Evolutionary conservation across 2,329 filamentous ascomycete genomes (phyloP), one percentile per base, ranked within the genome.

Genomic region (Xylaria sp.): DNA sequence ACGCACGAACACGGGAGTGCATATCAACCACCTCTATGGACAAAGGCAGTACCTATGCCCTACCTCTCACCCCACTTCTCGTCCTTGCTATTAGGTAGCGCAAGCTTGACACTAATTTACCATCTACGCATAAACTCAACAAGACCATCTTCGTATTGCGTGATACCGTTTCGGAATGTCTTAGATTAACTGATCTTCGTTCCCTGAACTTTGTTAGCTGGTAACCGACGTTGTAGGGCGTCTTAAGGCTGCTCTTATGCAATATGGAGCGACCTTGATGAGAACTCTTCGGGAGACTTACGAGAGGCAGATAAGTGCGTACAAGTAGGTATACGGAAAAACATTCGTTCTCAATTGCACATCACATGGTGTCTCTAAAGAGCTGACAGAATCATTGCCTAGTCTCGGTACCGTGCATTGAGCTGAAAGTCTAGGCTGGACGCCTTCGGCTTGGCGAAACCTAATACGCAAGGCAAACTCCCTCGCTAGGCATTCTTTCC

Each of bases 341-440:
- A 5, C 28, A 31, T 31, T 31, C 45, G 45, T 47, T 47, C 40
- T 31, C 45, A 11, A 17, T 47, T 15, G 21, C 21, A 45, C 28
- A 31, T 31, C 28, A 31, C 8, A 47, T 31, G 23, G 43, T n/a
- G 5, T 47, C 45, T 4, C 7, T 3, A 17, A 28, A 31, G 31
- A 25, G 45, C 23, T 47, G 45, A 47, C 23, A 31, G n/a, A 12
- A 47, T 11, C 3, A 9, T 21, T 28, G 19, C 38, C 45, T 15
- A 40, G 35, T 40, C 38, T 31, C 12, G 45, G 46, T n/a, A 42
- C 47, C 17, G 58, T 63, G 59, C 63, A 51, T 65, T 15, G 14
- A 65, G 63, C 63, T 65, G 63, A 64, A 58, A 51, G 53, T 66
- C 63, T 66, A 61, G 63, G 43, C 60, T 57, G 38, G 46, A 40